Evolutionary conservation across 164 flowering plant genomes (phyloP), one percentile per base, ranked within the genome.

Genomic region (Annona cherimola): DNA sequence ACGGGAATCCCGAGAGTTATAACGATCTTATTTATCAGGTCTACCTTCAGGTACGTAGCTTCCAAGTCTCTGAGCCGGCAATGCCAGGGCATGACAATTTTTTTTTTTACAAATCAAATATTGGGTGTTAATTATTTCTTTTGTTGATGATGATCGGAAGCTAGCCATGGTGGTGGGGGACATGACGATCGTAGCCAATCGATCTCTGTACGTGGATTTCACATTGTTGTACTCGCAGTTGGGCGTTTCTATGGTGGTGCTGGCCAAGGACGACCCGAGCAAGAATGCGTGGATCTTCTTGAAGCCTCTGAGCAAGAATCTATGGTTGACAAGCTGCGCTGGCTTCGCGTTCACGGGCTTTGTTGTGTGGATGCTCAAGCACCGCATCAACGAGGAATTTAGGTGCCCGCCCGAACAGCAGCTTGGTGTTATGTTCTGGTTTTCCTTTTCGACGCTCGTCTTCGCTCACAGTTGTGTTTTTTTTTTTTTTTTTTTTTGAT

Each of bases 1-100:
- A 2, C 5, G 61, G 2, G 64, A n/a, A 41, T 69, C 73, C 9
- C 83, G 82, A 0, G 69, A 61, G 63, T n/a, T n/a, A n/a, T n/a
- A n/a, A 85, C 60, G 89, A 86, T n/a, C 46, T 90, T 19, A 46
- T 83, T 35, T 39, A 80, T 41, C 86, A 85, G 66, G 77, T 88
- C 1, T 71, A 57, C 45, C 74, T 69, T 18, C 66, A 78, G 84
- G 91, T 86, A 9, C 4, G 64, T 60, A 6, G 4, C 40, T 6
- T 20, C 62, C 2, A 41, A 18, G 3, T 42, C 2, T n/a, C n/a
- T 3, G 50, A 45, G 7, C 7, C 4, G 50, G 50, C 50, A 45
- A n/a, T n/a, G n/a, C 50, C 50, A 3, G 50, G 3, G 50, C 3
- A 7, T 50, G 7, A 7, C 6, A 6, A 6, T 46, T 46, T 46